Evolutionary conservation across 129 eudicot genomes (phyloP).

Genomic region (Tanacetum coccineum): DNA sequence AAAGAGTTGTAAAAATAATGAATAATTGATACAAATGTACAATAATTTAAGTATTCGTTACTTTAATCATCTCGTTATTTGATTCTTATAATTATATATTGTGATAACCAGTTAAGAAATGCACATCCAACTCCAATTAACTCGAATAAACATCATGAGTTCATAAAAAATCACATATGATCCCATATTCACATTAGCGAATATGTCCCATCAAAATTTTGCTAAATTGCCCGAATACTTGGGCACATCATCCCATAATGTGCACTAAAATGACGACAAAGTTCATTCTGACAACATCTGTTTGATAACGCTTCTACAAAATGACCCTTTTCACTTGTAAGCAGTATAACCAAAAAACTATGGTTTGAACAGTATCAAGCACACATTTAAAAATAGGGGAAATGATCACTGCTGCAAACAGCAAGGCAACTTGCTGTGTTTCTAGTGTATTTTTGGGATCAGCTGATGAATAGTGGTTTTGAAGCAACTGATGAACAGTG

Average conservation of each 20-base stretch:
- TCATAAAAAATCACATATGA: neutral
- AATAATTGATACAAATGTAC: neutral
- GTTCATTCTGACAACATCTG: neutral
- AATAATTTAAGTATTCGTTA: neutral
- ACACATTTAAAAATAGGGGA: too few species aligned
- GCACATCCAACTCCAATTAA: neutral
- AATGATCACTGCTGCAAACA: too few species aligned
- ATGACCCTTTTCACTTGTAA: conserved; percentile 7
- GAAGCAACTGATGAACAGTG: too few species aligned
- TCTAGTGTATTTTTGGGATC: too few species aligned
- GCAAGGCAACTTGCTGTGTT: too few species aligned
- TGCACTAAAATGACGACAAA: neutral
- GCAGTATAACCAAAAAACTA: too few species aligned
- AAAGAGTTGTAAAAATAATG: too few species aligned
- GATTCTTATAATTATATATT: neutral
- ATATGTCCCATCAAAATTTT: conserved; percentile 6
- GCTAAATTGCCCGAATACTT: neutral
- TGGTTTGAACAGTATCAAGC: too few species aligned
- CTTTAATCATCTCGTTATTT: neutral
- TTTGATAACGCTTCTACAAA: neutral
- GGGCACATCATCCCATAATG: neutral
- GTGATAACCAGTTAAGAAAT: neutral
- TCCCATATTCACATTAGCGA: neutral
- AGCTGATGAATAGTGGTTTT: too few species aligned
- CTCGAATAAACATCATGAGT: neutral